Percentiles rank a stretch among this genome's conserved stretches.
These are phyloP conservation scores for Phlebopus sp. DNA, from an alignment of 1,284 basidiomycete genomes.

Conservation along the genomic window DNA sequence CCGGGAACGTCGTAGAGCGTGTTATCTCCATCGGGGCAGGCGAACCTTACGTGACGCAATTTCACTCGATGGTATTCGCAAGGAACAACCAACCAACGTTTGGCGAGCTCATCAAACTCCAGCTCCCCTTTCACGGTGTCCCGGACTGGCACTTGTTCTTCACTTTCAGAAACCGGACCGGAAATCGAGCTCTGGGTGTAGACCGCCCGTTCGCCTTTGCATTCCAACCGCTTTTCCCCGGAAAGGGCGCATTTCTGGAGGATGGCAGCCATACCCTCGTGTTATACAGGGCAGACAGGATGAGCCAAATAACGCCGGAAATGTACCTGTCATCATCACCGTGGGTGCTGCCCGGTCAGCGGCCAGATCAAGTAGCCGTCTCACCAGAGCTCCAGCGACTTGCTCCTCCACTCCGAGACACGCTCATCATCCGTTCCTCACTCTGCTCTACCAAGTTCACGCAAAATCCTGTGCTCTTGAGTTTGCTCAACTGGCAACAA, in stretches of 20 bases:
- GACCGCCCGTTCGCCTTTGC: slow-evolving; percentile 91
- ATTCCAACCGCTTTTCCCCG: slow-evolving; percentile 85
- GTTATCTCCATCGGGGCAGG: slow-evolving; percentile 85
- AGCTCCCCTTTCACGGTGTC: slow-evolving; percentile 66
- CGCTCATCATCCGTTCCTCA: slow-evolving; percentile 81
- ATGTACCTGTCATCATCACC: slow-evolving; percentile 71
- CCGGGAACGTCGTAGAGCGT: slow-evolving; percentile 72
- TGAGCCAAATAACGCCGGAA: slow-evolving; percentile 55
- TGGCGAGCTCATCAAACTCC: slow-evolving; percentile 90
- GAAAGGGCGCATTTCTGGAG: slow-evolving; percentile 78
- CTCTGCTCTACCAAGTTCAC: slow-evolving; percentile 93
- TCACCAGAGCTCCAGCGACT: slow-evolving; percentile 63
- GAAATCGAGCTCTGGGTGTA: slow-evolving; percentile 46
- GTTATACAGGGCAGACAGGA: slow-evolving; percentile 77
- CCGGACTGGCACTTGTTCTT: slow-evolving; percentile 92
- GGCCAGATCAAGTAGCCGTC: slow-evolving; percentile 56
- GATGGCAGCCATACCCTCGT: slow-evolving; percentile 88
- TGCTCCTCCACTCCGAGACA: slow-evolving; percentile 74
- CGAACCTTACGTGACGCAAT: slow-evolving; percentile 77
- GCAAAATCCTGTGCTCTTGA: slow-evolving; percentile 85
- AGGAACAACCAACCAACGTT: slow-evolving; percentile 86
- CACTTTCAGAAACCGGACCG: slow-evolving; percentile 82
- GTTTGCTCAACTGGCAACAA: slow-evolving; percentile 83
- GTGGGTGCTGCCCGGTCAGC: slow-evolving; percentile 53
- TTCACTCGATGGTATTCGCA: slow-evolving; percentile 88